Conservation (phyloP, 2,329 filamentous ascomycete genomes). For the Thielaviopsis punctulata region DNA sequence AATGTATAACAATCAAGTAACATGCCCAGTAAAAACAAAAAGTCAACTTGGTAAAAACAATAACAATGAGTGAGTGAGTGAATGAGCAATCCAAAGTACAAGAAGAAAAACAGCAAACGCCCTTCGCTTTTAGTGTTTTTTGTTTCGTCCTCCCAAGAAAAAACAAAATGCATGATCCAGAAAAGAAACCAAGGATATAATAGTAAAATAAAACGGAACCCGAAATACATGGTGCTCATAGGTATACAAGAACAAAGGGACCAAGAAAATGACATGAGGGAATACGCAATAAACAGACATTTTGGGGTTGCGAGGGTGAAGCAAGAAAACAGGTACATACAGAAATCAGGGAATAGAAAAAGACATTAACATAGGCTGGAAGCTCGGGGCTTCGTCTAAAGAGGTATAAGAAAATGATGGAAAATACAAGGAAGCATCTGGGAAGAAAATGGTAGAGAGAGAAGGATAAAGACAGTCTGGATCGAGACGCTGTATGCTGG, state of each 20-base stretch:
- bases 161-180: background rate
- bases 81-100: no score
- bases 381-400: background rate
- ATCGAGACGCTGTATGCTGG: no score
- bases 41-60: background rate
- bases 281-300: background rate
- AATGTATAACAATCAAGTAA: background rate
- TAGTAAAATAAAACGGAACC: background rate
- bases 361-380: constrained; percentile 5
- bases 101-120: background rate
- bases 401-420: background rate
- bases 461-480: background rate
- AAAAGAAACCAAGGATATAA: background rate
- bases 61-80: no score
- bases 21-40: background rate
- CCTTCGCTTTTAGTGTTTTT: background rate
- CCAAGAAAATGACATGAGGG: background rate
- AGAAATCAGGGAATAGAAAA: background rate
- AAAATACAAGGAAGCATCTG: background rate
- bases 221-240: background rate
- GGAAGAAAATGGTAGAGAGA: background rate
- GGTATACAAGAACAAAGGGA: background rate
- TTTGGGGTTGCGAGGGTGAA: background rate
- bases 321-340: background rate
- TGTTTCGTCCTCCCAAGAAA: background rate